Conservation (phyloP, 78 protist species). For the Dictyostelium intermedium region DNA sequence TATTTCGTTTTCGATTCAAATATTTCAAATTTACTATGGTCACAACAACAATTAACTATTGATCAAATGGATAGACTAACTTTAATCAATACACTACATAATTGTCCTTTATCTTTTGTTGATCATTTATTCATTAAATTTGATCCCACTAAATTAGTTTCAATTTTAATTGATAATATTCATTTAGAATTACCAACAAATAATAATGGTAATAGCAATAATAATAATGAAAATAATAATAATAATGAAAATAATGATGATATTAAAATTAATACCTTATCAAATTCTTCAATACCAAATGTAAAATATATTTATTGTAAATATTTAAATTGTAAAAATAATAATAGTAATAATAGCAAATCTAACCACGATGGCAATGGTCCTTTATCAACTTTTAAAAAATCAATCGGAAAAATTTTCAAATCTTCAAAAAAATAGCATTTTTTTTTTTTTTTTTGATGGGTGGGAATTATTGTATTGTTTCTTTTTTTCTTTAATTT, state of each 20-base stretch:
- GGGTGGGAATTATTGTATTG: too few species aligned
- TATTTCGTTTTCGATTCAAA: not conserved
- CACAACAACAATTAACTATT: not conserved
- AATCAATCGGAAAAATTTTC: not conserved
- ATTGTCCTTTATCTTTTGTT: not conserved
- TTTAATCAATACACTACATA: not conserved
- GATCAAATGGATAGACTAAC: not conserved
- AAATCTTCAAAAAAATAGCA: not conserved
- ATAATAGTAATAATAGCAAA: not conserved
- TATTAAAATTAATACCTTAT: not conserved
- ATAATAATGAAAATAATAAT: not conserved
- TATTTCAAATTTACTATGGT: not conserved
- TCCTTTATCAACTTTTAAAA: not conserved
- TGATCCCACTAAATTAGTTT: not conserved
- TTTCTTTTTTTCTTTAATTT: too few species aligned
- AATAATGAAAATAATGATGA: not conserved
- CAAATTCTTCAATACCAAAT: not conserved
- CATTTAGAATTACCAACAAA: not conserved
- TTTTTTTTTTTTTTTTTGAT: not conserved
- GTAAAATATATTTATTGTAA: not conserved
- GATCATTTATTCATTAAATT: not conserved
- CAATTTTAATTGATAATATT: not conserved
- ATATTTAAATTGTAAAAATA: not conserved
- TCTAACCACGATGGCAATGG: not conserved
- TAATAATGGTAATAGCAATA: not conserved